Conservation (phyloP, 331 rosid genomes). For the Rosa hybrid region DNA sequence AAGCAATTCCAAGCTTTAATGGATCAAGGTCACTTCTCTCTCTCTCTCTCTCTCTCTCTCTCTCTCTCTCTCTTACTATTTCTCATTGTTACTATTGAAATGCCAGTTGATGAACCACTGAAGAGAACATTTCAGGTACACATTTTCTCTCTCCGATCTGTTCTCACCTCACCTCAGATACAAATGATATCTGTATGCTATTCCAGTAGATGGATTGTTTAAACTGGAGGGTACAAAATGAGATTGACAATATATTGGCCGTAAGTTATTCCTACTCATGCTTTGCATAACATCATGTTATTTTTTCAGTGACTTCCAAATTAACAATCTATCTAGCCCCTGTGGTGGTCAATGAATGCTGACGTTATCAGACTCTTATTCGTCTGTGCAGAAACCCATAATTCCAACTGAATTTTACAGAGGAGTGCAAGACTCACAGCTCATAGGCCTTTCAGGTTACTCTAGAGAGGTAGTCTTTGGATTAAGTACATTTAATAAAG, state of each 20-base stretch:
- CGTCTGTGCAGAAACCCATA: slow-evolving; percentile 78
- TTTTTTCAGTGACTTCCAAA: slow-evolving; percentile 13
- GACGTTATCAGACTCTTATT: slow-evolving; percentile 23
- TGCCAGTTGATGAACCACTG: slow-evolving; percentile 73
- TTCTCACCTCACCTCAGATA: too few relatives aligned
- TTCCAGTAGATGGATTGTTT: slow-evolving; percentile 85
- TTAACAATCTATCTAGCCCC: slow-evolving; percentile 5
- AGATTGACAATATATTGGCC: slow-evolving; percentile 74
- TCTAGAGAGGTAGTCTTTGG: slow-evolving; percentile 86
- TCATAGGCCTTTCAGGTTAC: slow-evolving; percentile 84
- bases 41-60: not conserved
- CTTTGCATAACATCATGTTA: not conserved
- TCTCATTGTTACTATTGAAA: not conserved
- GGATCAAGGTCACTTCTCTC: slow-evolving; percentile 43
- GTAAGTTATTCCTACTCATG: slow-evolving; percentile 49
- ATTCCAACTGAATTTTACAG: slow-evolving; percentile 71
- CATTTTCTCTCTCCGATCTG: too few relatives aligned
- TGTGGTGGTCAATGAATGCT: slow-evolving; percentile 17
- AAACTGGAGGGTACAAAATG: slow-evolving; percentile 88
- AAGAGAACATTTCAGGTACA: slow-evolving; percentile 68
- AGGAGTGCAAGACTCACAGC: slow-evolving; percentile 85
- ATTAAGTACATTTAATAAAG: slow-evolving; percentile 84
- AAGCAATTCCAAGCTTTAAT: slow-evolving; percentile 54
- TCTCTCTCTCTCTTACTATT: too few relatives aligned
- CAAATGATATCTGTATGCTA: slow-evolving; percentile 12